Conservation (phyloP, 306 rosid species). For the Datisca glomerata region DNA sequence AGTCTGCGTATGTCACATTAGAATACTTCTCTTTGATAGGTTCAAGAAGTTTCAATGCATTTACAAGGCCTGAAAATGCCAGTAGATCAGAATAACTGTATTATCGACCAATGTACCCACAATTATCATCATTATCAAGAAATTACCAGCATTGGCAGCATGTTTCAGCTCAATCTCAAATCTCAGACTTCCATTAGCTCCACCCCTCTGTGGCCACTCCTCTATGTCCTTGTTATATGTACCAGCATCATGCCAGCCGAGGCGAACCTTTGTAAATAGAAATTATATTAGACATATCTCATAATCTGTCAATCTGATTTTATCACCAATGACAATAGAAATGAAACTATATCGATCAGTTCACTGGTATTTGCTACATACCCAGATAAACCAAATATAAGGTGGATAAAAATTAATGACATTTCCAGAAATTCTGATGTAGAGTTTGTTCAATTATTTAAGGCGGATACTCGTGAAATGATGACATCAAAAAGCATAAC, state of each 20-base stretch:
- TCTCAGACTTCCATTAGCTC: slow-evolving; percentile 92
- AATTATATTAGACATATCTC: not conserved
- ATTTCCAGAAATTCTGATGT: not conserved
- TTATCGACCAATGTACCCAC: slow-evolving; percentile 1
- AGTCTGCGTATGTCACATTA: slow-evolving; percentile 86
- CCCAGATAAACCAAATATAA: not conserved
- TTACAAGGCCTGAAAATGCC: slow-evolving; percentile 64
- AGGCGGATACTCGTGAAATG: not conserved
- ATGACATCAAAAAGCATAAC: not conserved
- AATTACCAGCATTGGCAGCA: slow-evolving; percentile 88
- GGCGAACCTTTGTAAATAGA: slow-evolving; percentile 42
- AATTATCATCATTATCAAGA: slow-evolving; percentile 1
- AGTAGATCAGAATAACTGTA: slow-evolving; percentile 17
- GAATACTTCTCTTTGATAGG: slow-evolving; percentile 88
- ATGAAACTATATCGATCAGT: not conserved
- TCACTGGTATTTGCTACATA: not conserved
- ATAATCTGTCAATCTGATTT: not conserved
- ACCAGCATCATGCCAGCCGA: slow-evolving; percentile 99
- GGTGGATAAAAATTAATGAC: not conserved
- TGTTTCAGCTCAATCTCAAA: slow-evolving; percentile 82
- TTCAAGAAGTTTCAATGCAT: slow-evolving; percentile 91
- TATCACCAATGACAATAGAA: not conserved
- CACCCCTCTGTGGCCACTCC: slow-evolving; percentile 94
- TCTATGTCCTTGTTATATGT: slow-evolving; percentile 82
- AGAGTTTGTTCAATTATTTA: no score